Evolutionary conservation across 2,329 filamentous ascomycete species (phyloP), one percentile per base, ranked within the genome.

Genomic region (Cercospora citrullina): DNA sequence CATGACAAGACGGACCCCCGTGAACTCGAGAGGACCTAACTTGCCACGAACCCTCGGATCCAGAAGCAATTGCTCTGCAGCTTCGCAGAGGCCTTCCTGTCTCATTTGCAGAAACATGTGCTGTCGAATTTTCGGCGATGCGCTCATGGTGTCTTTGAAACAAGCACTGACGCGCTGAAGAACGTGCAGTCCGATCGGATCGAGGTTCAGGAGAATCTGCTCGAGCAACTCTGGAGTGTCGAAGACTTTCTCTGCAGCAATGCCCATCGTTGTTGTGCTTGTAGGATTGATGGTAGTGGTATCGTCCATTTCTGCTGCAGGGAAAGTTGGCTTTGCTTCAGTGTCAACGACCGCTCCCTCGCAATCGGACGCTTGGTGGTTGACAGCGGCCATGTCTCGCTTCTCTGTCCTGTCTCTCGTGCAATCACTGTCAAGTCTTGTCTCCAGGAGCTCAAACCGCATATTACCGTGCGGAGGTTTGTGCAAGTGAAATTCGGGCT

Each of bases 201-300:
- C 16, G 39, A 63, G 28, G 28, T 63, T 23, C 4, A 21, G 26
- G 1, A 67, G 60, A 30, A 67, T 60, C 18, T 36, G 42, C 48
- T 67, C 60, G 26, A 63, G 51, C 6, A 67, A 21, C 31, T 64
- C 60, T 14, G 51, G 4, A 5, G 60, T 59, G 18, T 16, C 51
- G 48, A 66, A 58, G 42, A 63, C 45, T 9, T 39, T 18, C n/a
- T 42, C 10, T 5, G 16, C 21, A 23, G 30, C 31, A 16, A 23
- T 26, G 31, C n/a, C 14, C n/a, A 21, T n/a, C n/a, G 10, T 8
- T 23, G 21, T 18, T 39, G 28, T 33, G 28, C 21, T 36, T 23
- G 16, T 30, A 36, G 55, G 3, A 30, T 59, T 45, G 39, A 45
- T 21, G 8, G 4, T 8, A 21, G 6, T 45, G 18, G 39, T n/a